Conservation (phyloP, 2,329 filamentous ascomycete genomes). For the Seiridium unicorne region DNA sequence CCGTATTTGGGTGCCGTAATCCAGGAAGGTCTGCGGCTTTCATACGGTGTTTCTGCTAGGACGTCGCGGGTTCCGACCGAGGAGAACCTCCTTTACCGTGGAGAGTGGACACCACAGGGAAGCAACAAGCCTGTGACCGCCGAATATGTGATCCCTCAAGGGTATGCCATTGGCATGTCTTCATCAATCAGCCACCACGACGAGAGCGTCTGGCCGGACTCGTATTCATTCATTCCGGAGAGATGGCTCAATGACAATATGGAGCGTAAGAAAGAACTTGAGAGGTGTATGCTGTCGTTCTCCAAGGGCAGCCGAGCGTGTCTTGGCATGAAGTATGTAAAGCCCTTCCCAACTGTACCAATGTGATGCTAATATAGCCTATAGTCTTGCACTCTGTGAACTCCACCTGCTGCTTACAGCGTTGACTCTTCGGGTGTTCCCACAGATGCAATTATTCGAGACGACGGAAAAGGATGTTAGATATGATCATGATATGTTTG, state of each 20-base stretch:
- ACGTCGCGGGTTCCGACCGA: conserved; percentile 24
- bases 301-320: conserved; percentile 40
- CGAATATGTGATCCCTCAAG: conserved; percentile 31
- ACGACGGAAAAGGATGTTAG: conserved; percentile 21
- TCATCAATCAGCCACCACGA: conserved; percentile 36
- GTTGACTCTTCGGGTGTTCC: conserved; percentile 24
- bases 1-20: conserved; percentile 36
- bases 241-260: conserved; percentile 35
- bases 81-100: conserved; percentile 28
- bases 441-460: conserved; percentile 21
- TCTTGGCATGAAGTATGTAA: conserved; percentile 35
- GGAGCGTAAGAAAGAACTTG: conserved; percentile 26
- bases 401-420: conserved; percentile 22
- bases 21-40: conserved; percentile 34
- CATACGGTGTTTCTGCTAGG: conserved; percentile 25
- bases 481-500: conserved; percentile 18
- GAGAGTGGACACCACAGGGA: conserved; percentile 18
- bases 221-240: conserved; percentile 36
- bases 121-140: conserved; percentile 9
- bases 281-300: conserved; percentile 39
- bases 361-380: background rate
- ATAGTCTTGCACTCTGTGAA: conserved; percentile 27
- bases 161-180: conserved; percentile 37
- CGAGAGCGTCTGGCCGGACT: conserved; percentile 33
- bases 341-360: background rate